A percentile compares a stretch with the other conserved stretches of the same genome.
Conservation (phyloP, 179 eudicot genomes). For the Silene coronaria region DNA sequence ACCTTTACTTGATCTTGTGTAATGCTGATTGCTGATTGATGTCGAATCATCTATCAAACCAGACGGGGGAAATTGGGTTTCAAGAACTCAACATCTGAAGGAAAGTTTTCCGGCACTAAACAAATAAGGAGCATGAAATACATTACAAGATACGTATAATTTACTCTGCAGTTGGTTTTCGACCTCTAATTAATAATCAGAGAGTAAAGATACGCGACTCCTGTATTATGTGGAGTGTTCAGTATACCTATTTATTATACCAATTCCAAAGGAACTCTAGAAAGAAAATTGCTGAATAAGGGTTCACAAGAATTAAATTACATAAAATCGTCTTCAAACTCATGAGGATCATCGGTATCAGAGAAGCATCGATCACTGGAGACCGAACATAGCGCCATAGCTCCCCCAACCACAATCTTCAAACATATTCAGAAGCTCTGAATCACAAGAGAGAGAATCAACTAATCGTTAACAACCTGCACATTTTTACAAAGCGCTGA, state of each 20-base stretch:
- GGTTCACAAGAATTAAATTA: constrained; percentile 20
- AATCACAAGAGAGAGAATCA: background rate
- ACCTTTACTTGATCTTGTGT: no score
- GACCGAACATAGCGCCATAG: background rate
- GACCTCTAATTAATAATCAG: background rate
- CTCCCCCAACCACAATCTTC: background rate
- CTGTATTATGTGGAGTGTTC: constrained; percentile 13
- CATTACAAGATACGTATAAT: background rate
- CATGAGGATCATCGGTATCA: constrained; percentile 10
- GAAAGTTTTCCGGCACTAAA: background rate
- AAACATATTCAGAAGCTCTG: constrained; percentile 13
- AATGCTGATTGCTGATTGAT: no score
- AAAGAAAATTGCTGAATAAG: background rate
- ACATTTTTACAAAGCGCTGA: no score
- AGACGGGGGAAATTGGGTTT: background rate
- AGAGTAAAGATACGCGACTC: constrained; percentile 9
- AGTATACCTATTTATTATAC: constrained; percentile 21
- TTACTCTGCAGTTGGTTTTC: background rate
- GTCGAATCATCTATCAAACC: no score
- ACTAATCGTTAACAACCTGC: background rate
- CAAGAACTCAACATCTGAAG: background rate
- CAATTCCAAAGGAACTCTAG: constrained; percentile 5
- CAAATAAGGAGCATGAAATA: background rate
- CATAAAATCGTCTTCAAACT: constrained; percentile 8
- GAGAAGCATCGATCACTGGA: constrained; percentile 10